A percentile compares a stretch with the other conserved stretches of the same genome.
These are phyloP conservation scores for Aurantiochytrium sp. DNA, from an alignment of 108 stramenopile genomes.

Conservation along the genomic window DNA sequence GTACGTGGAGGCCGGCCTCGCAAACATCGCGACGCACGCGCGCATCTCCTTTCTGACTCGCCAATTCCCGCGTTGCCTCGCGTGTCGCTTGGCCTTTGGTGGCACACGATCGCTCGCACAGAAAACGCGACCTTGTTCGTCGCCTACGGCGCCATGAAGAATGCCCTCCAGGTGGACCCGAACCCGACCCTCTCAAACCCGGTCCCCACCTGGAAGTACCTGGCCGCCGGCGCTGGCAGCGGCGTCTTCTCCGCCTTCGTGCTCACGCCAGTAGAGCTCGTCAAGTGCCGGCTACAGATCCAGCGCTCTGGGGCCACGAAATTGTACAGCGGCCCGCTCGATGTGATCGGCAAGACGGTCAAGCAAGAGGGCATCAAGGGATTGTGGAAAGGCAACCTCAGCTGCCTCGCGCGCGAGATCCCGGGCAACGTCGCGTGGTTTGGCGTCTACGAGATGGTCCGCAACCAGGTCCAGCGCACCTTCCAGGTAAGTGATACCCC, in stretches of 20 bases:
- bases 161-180: constrained; percentile 1
- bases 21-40: not conserved
- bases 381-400: constrained; percentile 16
- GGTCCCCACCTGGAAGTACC: not conserved
- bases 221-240: not conserved
- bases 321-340: not conserved
- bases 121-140: constrained; percentile 19
- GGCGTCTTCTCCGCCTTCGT: constrained; percentile 13
- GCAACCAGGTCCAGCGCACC: not conserved
- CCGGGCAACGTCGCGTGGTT: constrained; percentile 27
- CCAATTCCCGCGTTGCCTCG: no score
- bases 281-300: constrained; percentile 25
- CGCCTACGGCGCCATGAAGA: constrained; percentile 25
- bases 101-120: not conserved
- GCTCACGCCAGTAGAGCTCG: constrained; percentile 4
- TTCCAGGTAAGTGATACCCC: not conserved
- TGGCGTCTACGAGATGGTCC: not conserved
- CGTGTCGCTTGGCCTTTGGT: no score
- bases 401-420: constrained; percentile 22
- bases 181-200: not conserved
- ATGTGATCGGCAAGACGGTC: constrained; percentile 1
- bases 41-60: no score
- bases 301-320: not conserved
- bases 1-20: not conserved
- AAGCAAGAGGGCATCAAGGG: not conserved